phyloP scores from a whole-genome alignment of 2,329 filamentous ascomycete genomes.

The Curvularia sp. region DNA sequence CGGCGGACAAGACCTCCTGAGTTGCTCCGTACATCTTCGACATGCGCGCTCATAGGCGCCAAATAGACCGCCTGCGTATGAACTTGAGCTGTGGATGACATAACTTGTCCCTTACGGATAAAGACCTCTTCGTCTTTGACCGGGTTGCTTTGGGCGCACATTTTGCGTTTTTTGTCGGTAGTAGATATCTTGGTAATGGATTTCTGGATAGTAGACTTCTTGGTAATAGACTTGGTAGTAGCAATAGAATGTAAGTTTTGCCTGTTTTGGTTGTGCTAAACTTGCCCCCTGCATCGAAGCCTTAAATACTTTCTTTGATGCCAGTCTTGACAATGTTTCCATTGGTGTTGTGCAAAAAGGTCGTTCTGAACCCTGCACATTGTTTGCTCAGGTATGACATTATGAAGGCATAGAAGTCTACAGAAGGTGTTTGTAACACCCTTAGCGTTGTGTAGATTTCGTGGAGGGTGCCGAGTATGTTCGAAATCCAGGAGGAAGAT shows the following conservation, averaged over 20 bases:
- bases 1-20: background rate
- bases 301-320: background rate
- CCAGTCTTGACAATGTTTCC: background rate
- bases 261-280: background rate
- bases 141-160: too few relatives aligned
- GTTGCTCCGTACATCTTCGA: background rate
- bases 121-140: too few relatives aligned
- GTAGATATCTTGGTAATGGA: too few relatives aligned
- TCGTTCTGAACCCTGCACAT: background rate
- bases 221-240: too few relatives aligned
- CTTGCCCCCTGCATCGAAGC: background rate
- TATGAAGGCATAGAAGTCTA: background rate
- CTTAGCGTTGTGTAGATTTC: background rate
- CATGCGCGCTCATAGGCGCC: too few relatives aligned
- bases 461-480: background rate
- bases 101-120: too few relatives aligned
- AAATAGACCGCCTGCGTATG: too few relatives aligned
- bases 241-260: background rate
- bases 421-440: background rate
- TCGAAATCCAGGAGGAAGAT: background rate
- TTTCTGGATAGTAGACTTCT: too few relatives aligned
- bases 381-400: constrained; percentile 8
- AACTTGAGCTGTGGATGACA: too few relatives aligned
- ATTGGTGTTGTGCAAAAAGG: background rate
- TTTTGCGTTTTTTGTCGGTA: too few relatives aligned